Percentiles rank a stretch among this genome's conserved stretches.
These are phyloP conservation scores for Pelargonium cotyledonis DNA, from an alignment of 441 rosid species.

Conservation along the genomic window DNA sequence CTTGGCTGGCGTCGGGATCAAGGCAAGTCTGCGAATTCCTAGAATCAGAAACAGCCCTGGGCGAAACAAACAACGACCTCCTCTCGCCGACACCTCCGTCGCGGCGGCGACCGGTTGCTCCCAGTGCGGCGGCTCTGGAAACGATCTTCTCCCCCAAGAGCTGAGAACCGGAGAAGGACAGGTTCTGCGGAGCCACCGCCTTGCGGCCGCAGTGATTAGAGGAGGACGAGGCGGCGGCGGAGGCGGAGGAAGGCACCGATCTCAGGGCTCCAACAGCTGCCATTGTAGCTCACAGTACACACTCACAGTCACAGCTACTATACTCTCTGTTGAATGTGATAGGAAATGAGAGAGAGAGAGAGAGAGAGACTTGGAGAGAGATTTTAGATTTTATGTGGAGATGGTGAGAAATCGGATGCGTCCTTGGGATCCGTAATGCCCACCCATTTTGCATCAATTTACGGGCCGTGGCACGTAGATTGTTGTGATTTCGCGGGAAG, in stretches of 20 bases:
- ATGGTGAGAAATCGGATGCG: background rate
- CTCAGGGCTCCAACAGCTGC: slow-evolving; percentile 45
- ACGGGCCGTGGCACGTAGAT: slow-evolving; percentile 12
- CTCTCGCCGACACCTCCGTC: slow-evolving; percentile 11
- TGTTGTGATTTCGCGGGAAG: background rate
- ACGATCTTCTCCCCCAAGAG: slow-evolving; percentile 53
- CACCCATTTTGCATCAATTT: slow-evolving; percentile 17
- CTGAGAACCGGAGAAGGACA: slow-evolving; percentile 56
- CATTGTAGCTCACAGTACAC: slow-evolving; percentile 21
- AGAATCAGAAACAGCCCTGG: slow-evolving; percentile 87
- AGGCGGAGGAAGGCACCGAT: slow-evolving; percentile 29
- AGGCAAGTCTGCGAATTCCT: slow-evolving; percentile 85
- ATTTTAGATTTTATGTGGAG: background rate
- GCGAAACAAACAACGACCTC: slow-evolving; percentile 47
- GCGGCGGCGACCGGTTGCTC: slow-evolving; percentile 9
- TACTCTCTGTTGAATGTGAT: background rate
- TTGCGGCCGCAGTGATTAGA: slow-evolving; percentile 6
- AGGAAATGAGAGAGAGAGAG: background rate
- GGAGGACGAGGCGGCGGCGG: slow-evolving; percentile 13
- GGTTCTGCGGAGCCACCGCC: slow-evolving; percentile 9
- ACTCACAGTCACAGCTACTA: background rate
- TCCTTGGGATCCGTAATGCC: slow-evolving; percentile 21
- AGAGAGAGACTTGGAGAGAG: background rate
- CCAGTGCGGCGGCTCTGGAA: slow-evolving; percentile 14
- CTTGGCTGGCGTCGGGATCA: slow-evolving; percentile 96